Base-by-base conservation (phyloP, 2,329 filamentous ascomycete species). In the Blastomyces parvus region DNA sequence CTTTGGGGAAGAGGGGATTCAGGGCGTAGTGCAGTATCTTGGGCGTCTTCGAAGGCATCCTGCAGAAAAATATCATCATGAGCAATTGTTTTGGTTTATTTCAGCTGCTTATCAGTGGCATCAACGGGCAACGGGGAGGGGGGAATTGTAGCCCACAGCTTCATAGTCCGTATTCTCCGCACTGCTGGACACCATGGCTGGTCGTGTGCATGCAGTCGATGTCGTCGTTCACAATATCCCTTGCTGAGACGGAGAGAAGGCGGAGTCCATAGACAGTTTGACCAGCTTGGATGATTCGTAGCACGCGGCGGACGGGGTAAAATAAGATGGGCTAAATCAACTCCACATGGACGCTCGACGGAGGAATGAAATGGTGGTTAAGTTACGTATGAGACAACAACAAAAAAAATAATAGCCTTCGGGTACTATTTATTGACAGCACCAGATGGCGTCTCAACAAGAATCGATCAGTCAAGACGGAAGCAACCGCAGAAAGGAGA, bases 1-100 rank as follows among this genome's bases (percentile, higher is more conserved):
- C 71, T 75, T 61, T 70, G 71, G 46, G 71, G 69, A 62, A 73
- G 66, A 62, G 64, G 42, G 40, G 62, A 64, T 46, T 71, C 69
- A 60, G 67, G 65, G 64, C 69, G 64, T 63, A 67, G 67, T 68
- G 72, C 66, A 68, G 74, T 84, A 74, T 90, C 88, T 69, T 85
- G 79, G 62, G 90, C 91, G 80, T 96, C 91, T 78, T 96, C 90
- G 71, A 95, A 96, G 19, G 84, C 84, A 70, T 92, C 88, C 87
- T 90, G 73, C 25, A 64, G 50, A 36, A n/a, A 58, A 56, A 59
- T 13, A 46, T 14, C 17, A 57, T n/a, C 6, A 55, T 55, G 7
- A 55, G 27, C 52, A 55, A 25, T 56, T 36, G 4, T 11, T 36
- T 22, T 36, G n/a, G 8, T 57, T 22, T 22, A 30, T 13, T 42